phyloP scores from a whole-genome alignment of 768 basidiomycete species.

The Tubosaeta sp. region DNA sequence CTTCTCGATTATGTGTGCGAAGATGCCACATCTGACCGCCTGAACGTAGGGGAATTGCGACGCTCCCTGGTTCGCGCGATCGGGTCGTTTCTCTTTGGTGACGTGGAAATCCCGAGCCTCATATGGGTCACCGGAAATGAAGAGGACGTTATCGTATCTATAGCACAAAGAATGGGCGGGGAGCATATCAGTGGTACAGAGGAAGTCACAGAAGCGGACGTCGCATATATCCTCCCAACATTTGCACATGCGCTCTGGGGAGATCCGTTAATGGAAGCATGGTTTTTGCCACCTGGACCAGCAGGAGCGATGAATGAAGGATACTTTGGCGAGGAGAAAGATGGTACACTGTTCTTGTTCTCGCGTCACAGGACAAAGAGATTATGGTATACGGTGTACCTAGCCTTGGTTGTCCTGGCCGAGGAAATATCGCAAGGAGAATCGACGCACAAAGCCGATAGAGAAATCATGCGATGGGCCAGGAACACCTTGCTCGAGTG shows the following conservation, averaged over 20 bases:
- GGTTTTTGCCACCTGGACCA: slow-evolving; percentile 50
- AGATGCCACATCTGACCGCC: slow-evolving; percentile 2
- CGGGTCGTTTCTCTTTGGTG: slow-evolving; percentile 71
- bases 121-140: slow-evolving; percentile 60
- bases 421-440: slow-evolving; percentile 30
- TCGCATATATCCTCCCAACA: slow-evolving; percentile 36
- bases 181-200: not conserved
- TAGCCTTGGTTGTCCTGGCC: slow-evolving; percentile 51
- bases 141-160: slow-evolving; percentile 52
- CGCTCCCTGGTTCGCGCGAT: slow-evolving; percentile 62
- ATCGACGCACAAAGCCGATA: slow-evolving; percentile 15
- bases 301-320: slow-evolving; percentile 54
- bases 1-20: slow-evolving; percentile 44
- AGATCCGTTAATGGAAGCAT: slow-evolving; percentile 68
- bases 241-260: slow-evolving; percentile 64
- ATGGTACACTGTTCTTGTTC: slow-evolving; percentile 49
- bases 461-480: slow-evolving; percentile 39
- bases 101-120: slow-evolving; percentile 66
- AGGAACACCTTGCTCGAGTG: slow-evolving; percentile 35
- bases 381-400: slow-evolving; percentile 69
- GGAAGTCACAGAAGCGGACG: slow-evolving; percentile 21
- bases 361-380: slow-evolving; percentile 70
- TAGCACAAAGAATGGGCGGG: slow-evolving; percentile 17
- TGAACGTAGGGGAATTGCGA: slow-evolving; percentile 41
- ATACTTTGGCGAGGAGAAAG: slow-evolving; percentile 46